Evolutionary conservation across 2,329 filamentous ascomycete genomes (phyloP), one percentile per base, ranked within the genome.

Genomic region (Akanthomyces uredinophilus): DNA sequence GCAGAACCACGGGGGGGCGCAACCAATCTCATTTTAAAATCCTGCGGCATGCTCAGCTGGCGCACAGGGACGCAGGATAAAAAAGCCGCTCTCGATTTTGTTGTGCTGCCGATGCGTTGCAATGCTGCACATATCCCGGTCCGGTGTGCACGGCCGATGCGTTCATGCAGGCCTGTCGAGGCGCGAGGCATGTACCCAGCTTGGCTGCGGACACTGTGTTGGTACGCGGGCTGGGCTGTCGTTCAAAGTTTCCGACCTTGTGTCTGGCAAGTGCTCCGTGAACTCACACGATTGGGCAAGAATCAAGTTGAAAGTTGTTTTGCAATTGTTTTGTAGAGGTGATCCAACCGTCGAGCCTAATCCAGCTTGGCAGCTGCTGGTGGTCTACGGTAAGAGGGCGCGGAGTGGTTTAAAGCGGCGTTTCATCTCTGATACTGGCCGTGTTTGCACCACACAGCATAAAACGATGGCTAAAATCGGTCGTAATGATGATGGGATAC

Each of bases 341-440:
- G 29, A 37, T 52, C 29, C 35, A 37, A 37, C 29, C 16, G 49
- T 52, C 49, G 7, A 35, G 32, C 10, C 2, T 10, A 8, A 11
- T 35, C 32, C 4, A 35, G 10, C 32, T 8, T 5, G 32, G 32
- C 32, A 35, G 32, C 32, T 4, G 32, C 32, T 35, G 32, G 6
- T 35, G 32, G 32, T 35, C 32, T 11, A 35, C 32, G 32, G 10
- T 11, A 20, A 44, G 5, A 35, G 8, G 27, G 27, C 8, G 41
- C n/a, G n/a, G n/a, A n/a, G 22, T 27, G 43, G n/a, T 14, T 22
- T 2, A 35, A 10, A 22, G 2, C n/a, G 4, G 20, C 37, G 56
- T 59, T 59, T 59, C 56, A 51, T 51, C 32, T 59, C 35, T 59
- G 56, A 59, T 32, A 59, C 56, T 50, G 46, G 32, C 5, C 35